Evolutionary conservation across 225 moss, liverwort and hornwort species (phyloP).

Genomic region (Physcomitrellopsis africana): DNA sequence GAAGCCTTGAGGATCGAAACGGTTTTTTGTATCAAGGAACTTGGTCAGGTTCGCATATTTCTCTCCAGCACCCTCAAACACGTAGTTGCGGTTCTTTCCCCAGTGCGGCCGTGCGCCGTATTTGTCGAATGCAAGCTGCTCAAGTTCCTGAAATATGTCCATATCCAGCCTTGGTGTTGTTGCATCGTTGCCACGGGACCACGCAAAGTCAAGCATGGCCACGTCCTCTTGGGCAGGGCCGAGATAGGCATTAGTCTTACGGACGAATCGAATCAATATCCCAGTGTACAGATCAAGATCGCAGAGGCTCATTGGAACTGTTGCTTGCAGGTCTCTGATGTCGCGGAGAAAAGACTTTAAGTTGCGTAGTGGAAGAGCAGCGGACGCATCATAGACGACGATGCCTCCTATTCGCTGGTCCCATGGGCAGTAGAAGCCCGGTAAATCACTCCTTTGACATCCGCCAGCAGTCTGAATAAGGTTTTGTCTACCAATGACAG

Average conservation of each 20-base stretch:
- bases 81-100: constrained; percentile 33
- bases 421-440: constrained; percentile 31
- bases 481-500: constrained; percentile 43
- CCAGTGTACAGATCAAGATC: constrained; percentile 38
- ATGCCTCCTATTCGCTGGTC: constrained; percentile 20
- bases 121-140: constrained; percentile 34
- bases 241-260: constrained; percentile 33
- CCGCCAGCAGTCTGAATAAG: constrained; percentile 20
- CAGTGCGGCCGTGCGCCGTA: constrained; percentile 38
- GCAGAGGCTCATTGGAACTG: constrained; percentile 26
- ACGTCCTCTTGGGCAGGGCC: constrained; percentile 33
- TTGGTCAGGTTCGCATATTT: constrained; percentile 5
- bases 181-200: background rate
- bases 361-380: constrained; percentile 25
- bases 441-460: constrained; percentile 12
- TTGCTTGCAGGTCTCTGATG: constrained; percentile 33
- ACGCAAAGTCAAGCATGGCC: constrained; percentile 20
- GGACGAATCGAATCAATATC: constrained; percentile 38
- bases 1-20: constrained; percentile 35
- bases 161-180: constrained; percentile 23
- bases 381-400: background rate
- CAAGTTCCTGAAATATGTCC: constrained; percentile 38
- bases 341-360: constrained; percentile 38
- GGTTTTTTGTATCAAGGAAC: constrained; percentile 25
- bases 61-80: constrained; percentile 20